Conservation (phyloP, 257 asterid species). For the Solanum chiquidenum region DNA sequence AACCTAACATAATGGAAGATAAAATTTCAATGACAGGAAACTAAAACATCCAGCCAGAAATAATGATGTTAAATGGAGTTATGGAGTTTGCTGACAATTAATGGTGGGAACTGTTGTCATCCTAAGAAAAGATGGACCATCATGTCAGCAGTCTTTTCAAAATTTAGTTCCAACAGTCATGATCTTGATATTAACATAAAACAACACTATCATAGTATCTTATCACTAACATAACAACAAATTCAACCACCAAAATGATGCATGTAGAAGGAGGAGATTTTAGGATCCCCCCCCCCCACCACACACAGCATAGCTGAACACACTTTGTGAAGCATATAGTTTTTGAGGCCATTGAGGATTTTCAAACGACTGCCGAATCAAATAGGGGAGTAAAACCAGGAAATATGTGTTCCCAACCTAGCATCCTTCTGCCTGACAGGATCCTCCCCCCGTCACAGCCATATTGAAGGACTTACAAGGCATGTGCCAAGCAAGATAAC, state of each 20-base stretch:
- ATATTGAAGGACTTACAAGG: neutral
- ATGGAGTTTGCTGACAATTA: neutral
- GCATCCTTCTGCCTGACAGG: neutral
- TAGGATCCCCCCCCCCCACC: neutral
- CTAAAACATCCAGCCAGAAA: neutral
- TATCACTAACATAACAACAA: neutral
- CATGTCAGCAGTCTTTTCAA: neutral
- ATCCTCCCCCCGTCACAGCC: neutral
- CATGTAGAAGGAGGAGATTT: neutral
- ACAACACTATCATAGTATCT: neutral
- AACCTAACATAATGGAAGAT: conserved; percentile 30
- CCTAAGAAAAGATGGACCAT: neutral
- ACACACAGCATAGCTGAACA: neutral
- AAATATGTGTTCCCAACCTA: neutral
- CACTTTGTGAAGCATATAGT: neutral
- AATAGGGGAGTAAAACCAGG: neutral
- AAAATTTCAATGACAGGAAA: neutral
- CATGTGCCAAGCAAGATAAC: neutral
- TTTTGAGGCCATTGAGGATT: neutral
- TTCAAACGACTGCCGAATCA: neutral
- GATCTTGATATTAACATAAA: neutral
- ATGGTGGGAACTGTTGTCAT: neutral
- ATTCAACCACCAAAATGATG: neutral
- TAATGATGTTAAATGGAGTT: neutral
- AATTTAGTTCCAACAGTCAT: neutral